Conservation (phyloP, 768 basidiomycete genomes). For the Mycena venus region DNA sequence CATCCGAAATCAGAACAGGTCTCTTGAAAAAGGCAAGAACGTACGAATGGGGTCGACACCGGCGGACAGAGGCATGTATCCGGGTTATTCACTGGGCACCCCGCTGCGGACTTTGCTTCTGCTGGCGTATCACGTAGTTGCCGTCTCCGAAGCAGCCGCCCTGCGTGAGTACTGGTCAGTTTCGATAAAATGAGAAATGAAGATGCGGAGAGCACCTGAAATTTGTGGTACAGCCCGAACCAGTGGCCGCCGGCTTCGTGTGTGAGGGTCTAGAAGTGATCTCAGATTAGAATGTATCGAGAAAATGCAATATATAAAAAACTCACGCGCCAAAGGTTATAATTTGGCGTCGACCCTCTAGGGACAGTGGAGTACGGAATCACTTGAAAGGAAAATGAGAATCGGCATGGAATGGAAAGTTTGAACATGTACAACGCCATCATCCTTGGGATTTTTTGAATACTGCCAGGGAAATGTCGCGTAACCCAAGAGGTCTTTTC, state of each 20-base stretch:
- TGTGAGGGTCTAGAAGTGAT: constrained; percentile 54
- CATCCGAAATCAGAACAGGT: not conserved
- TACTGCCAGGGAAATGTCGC: constrained; percentile 66
- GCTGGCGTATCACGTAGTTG: constrained; percentile 49
- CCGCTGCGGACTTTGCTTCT: constrained; percentile 40
- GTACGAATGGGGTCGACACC: constrained; percentile 50
- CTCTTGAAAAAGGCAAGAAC: not conserved
- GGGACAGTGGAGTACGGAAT: constrained; percentile 55
- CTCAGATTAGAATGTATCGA: not conserved
- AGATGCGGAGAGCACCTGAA: constrained; percentile 58
- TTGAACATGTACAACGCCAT: constrained; percentile 52
- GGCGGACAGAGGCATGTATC: constrained; percentile 35
- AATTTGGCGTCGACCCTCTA: constrained; percentile 54
- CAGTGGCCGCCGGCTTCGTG: constrained; percentile 77
- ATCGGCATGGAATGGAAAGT: not conserved
- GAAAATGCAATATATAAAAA: not conserved
- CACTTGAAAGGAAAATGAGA: constrained; percentile 34
- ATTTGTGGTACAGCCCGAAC: constrained; percentile 72
- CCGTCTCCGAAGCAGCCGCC: constrained; percentile 42
- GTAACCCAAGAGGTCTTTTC: constrained; percentile 64
- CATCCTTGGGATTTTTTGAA: constrained; percentile 54
- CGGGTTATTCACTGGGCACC: constrained; percentile 46
- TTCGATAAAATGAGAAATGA: constrained; percentile 48
- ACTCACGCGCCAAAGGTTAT: constrained; percentile 57
- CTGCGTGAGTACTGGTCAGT: constrained; percentile 48